Base-by-base conservation (phyloP, 2,329 filamentous ascomycete species). In the Claviceps sorghi region DNA sequence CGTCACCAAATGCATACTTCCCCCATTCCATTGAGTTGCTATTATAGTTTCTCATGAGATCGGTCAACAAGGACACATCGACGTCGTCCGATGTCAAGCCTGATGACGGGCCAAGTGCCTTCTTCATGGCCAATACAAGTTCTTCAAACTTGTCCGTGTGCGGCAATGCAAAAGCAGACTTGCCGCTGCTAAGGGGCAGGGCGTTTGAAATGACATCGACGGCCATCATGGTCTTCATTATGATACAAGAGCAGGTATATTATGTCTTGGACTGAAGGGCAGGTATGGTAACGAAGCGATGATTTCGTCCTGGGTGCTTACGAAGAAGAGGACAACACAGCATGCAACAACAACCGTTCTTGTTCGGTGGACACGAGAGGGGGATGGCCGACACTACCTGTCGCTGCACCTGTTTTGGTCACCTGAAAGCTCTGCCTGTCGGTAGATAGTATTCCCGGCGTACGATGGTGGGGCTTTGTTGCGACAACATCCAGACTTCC, bases 1-100 rank as follows among this genome's bases (percentile, higher is more conserved):
- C 59, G 61, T 95, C 84, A n/a, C 76, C 77, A 59, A 91, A 77
- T 30, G 86, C 86, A 68, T 87, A 95, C 56, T 73, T 75, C 51
- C 70, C 64, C 90, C 90, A 96, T 52, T 90, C 83, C 29, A 72
- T 66, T 52, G 83, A 74, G 41, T 79, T 70, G 47, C 86, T 88
- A 49, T 75, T 65, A 67, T 96, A 95, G 30, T 77, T 70, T 53
- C 79, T 69, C 88, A 96, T 94, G 57, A 91, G 67, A 29, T 72
- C 69, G 53, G 79, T 81, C 51, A 96, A 75, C 59, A 86, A 76
- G 51, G 78, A 72, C 52, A 88, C 80, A 59, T 95, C 80, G 58
- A 95, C 81, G 64, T 93, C 88, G 44, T 83, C 84, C 36, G 86
- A 93, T 55, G 86, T 82, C 60, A 95, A 76, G 3, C 89, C 89